These are phyloP conservation scores for Pichia rugopelliculosa DNA, from an alignment of 805 yeast species.

Conservation along the genomic window DNA sequence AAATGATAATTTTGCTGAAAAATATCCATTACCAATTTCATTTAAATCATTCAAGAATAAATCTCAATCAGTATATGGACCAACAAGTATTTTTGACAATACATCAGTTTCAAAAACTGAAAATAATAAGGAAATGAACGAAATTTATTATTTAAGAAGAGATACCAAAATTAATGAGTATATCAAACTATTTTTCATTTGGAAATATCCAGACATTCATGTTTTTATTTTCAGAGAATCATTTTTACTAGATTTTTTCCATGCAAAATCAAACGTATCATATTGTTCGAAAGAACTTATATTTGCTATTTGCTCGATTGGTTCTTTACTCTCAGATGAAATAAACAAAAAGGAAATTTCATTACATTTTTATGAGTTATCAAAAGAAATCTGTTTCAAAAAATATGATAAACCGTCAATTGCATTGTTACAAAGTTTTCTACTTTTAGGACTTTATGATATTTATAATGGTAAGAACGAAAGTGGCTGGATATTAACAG, in stretches of 20 bases:
- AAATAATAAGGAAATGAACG: background rate
- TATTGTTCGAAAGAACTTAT: conserved; percentile 52
- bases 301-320: conserved; percentile 51
- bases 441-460: conserved; percentile 55
- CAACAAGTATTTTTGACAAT: conserved; percentile 7
- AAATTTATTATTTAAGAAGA: conserved; percentile 27
- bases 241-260: conserved; percentile 51
- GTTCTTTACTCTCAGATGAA: conserved; percentile 35
- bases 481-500: conserved; percentile 57
- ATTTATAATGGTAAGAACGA: conserved; percentile 53
- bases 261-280: conserved; percentile 34
- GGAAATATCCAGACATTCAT: conserved; percentile 60
- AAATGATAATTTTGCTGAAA: conserved; percentile 28
- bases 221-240: conserved; percentile 56
- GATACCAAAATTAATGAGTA: conserved; percentile 19
- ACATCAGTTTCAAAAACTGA: background rate
- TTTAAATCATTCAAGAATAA: conserved; percentile 1
- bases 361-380: conserved; percentile 37
- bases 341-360: conserved; percentile 30
- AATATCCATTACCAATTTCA: background rate
- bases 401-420: conserved; percentile 40
- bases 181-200: conserved; percentile 37
- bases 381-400: conserved; percentile 36
- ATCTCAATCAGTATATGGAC: background rate
- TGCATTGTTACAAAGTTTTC: conserved; percentile 49